Percentiles rank a stretch among this genome's conserved stretches.
These are phyloP conservation scores for Aspergillus transmontanensis DNA, from an alignment of 2,329 filamentous ascomycete species.

Conservation along the genomic window DNA sequence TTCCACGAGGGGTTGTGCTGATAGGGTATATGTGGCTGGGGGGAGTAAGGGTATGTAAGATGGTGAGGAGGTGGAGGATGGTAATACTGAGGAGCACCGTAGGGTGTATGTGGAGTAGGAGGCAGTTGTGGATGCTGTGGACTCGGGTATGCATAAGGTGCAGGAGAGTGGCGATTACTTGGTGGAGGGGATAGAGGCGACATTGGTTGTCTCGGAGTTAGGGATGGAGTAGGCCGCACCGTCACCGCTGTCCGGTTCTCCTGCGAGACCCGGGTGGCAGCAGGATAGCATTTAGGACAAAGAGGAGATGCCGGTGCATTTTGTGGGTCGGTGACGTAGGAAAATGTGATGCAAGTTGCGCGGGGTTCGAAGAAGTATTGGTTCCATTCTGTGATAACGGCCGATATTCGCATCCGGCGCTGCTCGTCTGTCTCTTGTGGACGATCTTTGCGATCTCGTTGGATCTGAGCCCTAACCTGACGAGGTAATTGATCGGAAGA, in stretches of 20 bases:
- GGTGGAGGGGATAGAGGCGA: slow-evolving; percentile 10
- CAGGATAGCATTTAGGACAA: slow-evolving; percentile 44
- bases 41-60: slow-evolving; percentile 27
- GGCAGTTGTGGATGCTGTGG: slow-evolving; percentile 17
- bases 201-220: slow-evolving; percentile 10
- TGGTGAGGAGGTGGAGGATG: slow-evolving; percentile 19
- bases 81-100: slow-evolving; percentile 25
- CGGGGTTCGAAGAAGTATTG: slow-evolving; percentile 44
- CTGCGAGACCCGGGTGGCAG: slow-evolving; percentile 36
- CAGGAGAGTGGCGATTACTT: slow-evolving; percentile 10
- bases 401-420: slow-evolving; percentile 39
- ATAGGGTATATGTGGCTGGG: slow-evolving; percentile 24
- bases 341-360: slow-evolving; percentile 35
- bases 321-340: slow-evolving; percentile 38
- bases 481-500: slow-evolving; percentile 39
- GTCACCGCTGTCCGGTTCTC: slow-evolving; percentile 16
- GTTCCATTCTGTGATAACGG: slow-evolving; percentile 49
- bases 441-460: slow-evolving; percentile 45
- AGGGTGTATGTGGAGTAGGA: slow-evolving; percentile 22
- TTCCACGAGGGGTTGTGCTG: slow-evolving; percentile 29
- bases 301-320: slow-evolving; percentile 38
- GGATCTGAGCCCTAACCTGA: slow-evolving; percentile 43
- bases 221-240: slow-evolving; percentile 6
- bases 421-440: slow-evolving; percentile 46
- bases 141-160: slow-evolving; percentile 17